Percentiles rank a stretch among this genome's conserved stretches.
These are phyloP conservation scores for Saccharomycopsis capsularis DNA, from an alignment of 805 yeast species.

Conservation along the genomic window DNA sequence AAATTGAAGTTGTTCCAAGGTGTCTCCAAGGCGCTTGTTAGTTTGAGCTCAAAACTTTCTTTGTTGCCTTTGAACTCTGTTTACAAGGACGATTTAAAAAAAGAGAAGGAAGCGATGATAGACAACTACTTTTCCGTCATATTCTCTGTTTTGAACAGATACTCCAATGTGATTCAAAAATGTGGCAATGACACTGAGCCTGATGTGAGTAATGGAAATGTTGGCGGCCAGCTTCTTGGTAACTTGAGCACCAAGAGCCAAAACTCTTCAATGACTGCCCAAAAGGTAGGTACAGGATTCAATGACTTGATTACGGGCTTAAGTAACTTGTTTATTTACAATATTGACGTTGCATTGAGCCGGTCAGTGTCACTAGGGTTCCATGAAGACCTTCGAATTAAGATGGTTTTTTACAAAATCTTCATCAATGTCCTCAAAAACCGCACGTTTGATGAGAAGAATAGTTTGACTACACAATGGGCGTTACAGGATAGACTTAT, in stretches of 20 bases:
- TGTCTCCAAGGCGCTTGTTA: slow-evolving; percentile 5
- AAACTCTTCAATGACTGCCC: slow-evolving; percentile 37
- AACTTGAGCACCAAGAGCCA: slow-evolving; percentile 37
- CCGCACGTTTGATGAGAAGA: slow-evolving; percentile 21
- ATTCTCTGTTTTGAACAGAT: not conserved
- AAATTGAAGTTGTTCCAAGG: not conserved
- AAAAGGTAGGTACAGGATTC: slow-evolving; percentile 48
- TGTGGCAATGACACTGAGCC: slow-evolving; percentile 28
- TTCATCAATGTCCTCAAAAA: slow-evolving; percentile 55
- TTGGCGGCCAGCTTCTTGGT: no score
- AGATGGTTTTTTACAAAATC: slow-evolving; percentile 70
- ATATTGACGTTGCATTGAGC: slow-evolving; percentile 69
- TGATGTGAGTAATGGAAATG: no score
- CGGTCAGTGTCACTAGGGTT: slow-evolving; percentile 74
- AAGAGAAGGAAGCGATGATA: slow-evolving; percentile 7
- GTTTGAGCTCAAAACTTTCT: slow-evolving; percentile 1
- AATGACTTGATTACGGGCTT: slow-evolving; percentile 60
- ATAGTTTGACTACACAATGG: not conserved
- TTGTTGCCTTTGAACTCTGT: not conserved
- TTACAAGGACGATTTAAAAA: not conserved
- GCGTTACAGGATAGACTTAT: slow-evolving; percentile 22
- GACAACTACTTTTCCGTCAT: slow-evolving; percentile 9
- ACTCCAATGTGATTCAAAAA: slow-evolving; percentile 39
- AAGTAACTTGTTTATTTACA: slow-evolving; percentile 62
- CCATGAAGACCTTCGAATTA: slow-evolving; percentile 56